phyloP scores from a whole-genome alignment of 106 monocot species.

The Xerophyta viscosa region DNA sequence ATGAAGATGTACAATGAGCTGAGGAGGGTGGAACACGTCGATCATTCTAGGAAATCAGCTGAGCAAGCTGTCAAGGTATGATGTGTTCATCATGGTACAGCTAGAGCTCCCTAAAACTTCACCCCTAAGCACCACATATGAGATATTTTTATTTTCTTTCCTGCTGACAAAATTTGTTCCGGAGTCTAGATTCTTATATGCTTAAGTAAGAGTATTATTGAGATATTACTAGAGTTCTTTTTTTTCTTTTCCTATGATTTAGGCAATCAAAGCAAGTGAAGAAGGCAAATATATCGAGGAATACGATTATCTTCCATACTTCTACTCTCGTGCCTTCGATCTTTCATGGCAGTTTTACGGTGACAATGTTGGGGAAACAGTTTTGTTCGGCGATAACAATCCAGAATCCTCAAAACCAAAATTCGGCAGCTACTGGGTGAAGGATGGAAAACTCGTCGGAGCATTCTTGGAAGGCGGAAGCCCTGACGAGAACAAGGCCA shows the following conservation, averaged over 20 bases:
- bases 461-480: conserved; percentile 77
- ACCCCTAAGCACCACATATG: no score
- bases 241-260: no score
- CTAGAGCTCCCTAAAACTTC: no score
- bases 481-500: conserved; percentile 77
- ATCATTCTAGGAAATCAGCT: conserved; percentile 93
- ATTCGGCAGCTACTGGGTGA: conserved; percentile 91
- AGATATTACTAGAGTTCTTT: no score
- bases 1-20: conserved; percentile 75
- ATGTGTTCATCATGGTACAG: no score
- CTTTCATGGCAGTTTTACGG: conserved; percentile 97
- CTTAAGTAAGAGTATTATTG: no score
- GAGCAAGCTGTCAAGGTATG: conserved; percentile 98
- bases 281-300: conserved; percentile 48
- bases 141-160: no score
- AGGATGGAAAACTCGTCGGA: conserved; percentile 76
- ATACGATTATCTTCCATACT: conserved; percentile 89
- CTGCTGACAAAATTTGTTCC: no score
- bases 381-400: conserved; percentile 71
- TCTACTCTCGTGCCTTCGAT: conserved; percentile 86
- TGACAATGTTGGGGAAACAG: conserved; percentile 72
- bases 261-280: conserved; percentile 88
- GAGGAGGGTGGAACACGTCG: conserved; percentile 94
- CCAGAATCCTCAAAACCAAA: conserved; percentile 68
- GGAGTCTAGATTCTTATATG: no score